phyloP scores from a whole-genome alignment of 176 grass and related monocot species.

The Carex myosuroides region DNA sequence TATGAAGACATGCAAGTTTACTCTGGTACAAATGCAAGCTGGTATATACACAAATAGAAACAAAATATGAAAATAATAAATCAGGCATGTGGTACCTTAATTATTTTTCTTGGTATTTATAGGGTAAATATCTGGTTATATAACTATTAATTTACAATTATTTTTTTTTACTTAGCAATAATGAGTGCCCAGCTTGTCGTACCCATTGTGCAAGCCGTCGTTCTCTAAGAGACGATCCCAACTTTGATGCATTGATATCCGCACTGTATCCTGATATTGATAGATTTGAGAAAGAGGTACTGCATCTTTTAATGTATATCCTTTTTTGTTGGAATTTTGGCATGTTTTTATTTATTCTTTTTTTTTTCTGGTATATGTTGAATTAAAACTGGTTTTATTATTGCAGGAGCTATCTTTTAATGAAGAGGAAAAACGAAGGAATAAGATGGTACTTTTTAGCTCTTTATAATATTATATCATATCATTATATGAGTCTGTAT shows the following conservation, averaged over 20 bases:
- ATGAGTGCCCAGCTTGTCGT: slow-evolving; percentile 71
- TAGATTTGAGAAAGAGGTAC: slow-evolving; percentile 70
- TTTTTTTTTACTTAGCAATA: slow-evolving; percentile 39
- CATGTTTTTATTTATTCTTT: neutral
- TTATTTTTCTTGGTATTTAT: neutral
- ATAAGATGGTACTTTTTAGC: slow-evolving; percentile 42
- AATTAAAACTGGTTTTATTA: neutral
- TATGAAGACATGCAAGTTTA: neutral
- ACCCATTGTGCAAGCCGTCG: slow-evolving; percentile 77
- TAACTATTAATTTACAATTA: neutral
- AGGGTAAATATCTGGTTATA: neutral
- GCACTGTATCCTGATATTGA: slow-evolving; percentile 80
- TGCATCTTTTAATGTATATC: neutral
- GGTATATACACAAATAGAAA: neutral
- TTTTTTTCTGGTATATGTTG: neutral
- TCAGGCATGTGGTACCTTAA: neutral
- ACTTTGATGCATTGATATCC: slow-evolving; percentile 63
- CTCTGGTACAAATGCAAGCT: neutral
- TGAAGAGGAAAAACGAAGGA: slow-evolving; percentile 56
- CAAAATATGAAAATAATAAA: neutral
- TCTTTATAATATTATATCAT: neutral
- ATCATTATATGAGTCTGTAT: neutral
- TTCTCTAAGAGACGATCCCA: slow-evolving; percentile 80
- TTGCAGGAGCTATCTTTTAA: slow-evolving; percentile 64
- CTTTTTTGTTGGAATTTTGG: neutral